Percentiles rank a stretch among this genome's conserved stretches.
These are phyloP conservation scores for Chaetomiaceae sp. DNA, from an alignment of 2,329 filamentous ascomycete genomes.

Conservation along the genomic window DNA sequence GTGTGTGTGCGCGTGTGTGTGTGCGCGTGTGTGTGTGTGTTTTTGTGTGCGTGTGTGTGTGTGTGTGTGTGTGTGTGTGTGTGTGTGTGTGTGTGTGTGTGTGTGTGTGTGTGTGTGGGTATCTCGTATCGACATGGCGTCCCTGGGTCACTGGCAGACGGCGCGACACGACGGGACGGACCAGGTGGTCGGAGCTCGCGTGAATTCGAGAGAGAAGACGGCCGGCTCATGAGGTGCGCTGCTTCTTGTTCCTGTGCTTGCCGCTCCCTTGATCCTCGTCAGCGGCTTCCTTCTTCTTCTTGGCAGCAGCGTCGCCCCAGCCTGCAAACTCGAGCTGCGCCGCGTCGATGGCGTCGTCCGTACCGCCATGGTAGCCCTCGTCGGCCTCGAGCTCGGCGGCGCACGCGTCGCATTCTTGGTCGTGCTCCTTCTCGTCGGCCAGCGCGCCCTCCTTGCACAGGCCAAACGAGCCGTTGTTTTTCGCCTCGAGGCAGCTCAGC, in stretches of 20 bases:
- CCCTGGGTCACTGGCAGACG: too few species aligned
- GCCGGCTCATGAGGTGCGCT: slow-evolving; percentile 18
- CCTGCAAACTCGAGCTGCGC: slow-evolving; percentile 8
- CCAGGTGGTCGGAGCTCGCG: neutral
- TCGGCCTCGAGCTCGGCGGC: slow-evolving; percentile 40
- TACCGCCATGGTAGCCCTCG: slow-evolving; percentile 36
- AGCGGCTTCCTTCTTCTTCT: slow-evolving; percentile 13
- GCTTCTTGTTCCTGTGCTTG: slow-evolving; percentile 24
- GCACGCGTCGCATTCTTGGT: slow-evolving; percentile 46
- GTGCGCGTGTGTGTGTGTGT: neutral
- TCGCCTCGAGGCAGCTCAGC: slow-evolving; percentile 46
- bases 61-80: neutral
- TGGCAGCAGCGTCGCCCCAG: neutral
- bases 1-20: neutral
- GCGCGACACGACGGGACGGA: neutral
- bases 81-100: neutral
- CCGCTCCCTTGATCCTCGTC: slow-evolving; percentile 21
- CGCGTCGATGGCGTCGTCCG: slow-evolving; percentile 27
- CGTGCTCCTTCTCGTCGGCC: slow-evolving; percentile 42
- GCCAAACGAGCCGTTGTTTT: slow-evolving; percentile 45
- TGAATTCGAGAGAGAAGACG: neutral
- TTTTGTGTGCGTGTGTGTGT: neutral
- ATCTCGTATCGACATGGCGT: neutral
- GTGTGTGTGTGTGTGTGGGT: neutral
- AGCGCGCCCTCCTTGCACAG: slow-evolving; percentile 39